Evolutionary conservation across 495 filamentous ascomycete species (phyloP).

Genomic region (Cenococcum geophilum): DNA sequence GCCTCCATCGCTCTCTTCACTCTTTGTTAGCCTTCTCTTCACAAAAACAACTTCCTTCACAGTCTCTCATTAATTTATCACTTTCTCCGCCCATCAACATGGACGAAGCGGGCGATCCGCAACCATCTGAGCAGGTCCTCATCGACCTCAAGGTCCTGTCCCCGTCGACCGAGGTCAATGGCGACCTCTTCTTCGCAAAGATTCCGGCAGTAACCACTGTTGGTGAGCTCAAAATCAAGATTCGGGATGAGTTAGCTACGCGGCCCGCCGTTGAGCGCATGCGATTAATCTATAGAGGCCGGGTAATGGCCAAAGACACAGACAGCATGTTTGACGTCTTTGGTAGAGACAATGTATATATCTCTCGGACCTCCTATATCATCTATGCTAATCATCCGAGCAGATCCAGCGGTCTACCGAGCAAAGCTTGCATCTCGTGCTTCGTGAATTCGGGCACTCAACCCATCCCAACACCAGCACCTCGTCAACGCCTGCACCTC

Average conservation of each 20-base stretch:
- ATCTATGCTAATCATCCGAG: background rate
- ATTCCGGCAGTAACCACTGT: slow-evolving; percentile 33
- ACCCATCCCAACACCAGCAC: background rate
- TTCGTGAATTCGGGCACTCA: slow-evolving; percentile 22
- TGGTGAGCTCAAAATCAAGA: slow-evolving; percentile 34
- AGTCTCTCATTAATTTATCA: background rate
- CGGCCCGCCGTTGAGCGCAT: slow-evolving; percentile 38
- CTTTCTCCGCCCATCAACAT: slow-evolving; percentile 7
- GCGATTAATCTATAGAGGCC: slow-evolving; percentile 40
- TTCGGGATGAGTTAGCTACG: slow-evolving; percentile 32
- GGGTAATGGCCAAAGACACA: slow-evolving; percentile 35
- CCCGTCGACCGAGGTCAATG: slow-evolving; percentile 34
- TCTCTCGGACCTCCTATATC: background rate
- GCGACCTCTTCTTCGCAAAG: slow-evolving; percentile 22
- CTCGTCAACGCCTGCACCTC: slow-evolving; percentile 7
- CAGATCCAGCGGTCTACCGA: slow-evolving; percentile 23
- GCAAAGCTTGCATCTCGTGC: slow-evolving; percentile 30
- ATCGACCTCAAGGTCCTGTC: slow-evolving; percentile 37
- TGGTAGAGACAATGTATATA: slow-evolving; percentile 20
- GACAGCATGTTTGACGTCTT: slow-evolving; percentile 38
- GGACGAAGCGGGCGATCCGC: slow-evolving; percentile 10
- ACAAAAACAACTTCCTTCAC: background rate
- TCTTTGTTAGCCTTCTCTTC: background rate
- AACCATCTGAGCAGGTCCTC: slow-evolving; percentile 8
- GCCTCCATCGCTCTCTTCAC: background rate